Conservation (phyloP, 306 rosid genomes). For the Vigna reflexopilosa region DNA sequence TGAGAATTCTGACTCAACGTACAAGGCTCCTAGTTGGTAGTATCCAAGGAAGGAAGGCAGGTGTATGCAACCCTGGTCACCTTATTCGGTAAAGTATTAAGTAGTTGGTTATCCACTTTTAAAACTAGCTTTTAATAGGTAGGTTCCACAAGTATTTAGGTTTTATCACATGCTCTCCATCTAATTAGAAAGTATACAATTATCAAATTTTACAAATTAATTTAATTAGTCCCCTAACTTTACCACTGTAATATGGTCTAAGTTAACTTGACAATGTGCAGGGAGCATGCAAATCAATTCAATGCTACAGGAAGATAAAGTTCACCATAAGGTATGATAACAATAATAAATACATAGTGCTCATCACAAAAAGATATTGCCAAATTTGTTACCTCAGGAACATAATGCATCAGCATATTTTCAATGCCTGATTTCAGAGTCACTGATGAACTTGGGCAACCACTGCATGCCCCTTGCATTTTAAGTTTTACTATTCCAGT, state of each 20-base stretch:
- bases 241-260: neutral
- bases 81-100: too few species aligned
- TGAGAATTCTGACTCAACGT: too few species aligned
- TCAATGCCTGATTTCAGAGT: constrained; percentile 98
- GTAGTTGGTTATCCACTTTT: too few species aligned
- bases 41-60: too few species aligned
- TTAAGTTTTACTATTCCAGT: constrained; percentile 81
- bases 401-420: constrained; percentile 98
- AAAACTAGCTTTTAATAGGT: too few species aligned
- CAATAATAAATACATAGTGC: constrained; percentile 29
- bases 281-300: constrained; percentile 16
- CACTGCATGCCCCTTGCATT: constrained; percentile 99
- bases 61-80: too few species aligned
- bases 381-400: constrained; percentile 81
- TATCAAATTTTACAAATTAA: constrained; percentile 1
- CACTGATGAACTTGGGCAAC: constrained; percentile 99
- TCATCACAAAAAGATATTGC: constrained; percentile 28
- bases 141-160: too few species aligned
- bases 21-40: too few species aligned
- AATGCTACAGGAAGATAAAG: neutral
- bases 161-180: too few species aligned
- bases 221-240: neutral
- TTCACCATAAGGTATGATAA: neutral
- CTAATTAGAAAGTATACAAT: neutral
- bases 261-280: constrained; percentile 3